Evolutionary conservation across 495 filamentous ascomycete species (phyloP).

Genomic region (Penicillium cinerascens): DNA sequence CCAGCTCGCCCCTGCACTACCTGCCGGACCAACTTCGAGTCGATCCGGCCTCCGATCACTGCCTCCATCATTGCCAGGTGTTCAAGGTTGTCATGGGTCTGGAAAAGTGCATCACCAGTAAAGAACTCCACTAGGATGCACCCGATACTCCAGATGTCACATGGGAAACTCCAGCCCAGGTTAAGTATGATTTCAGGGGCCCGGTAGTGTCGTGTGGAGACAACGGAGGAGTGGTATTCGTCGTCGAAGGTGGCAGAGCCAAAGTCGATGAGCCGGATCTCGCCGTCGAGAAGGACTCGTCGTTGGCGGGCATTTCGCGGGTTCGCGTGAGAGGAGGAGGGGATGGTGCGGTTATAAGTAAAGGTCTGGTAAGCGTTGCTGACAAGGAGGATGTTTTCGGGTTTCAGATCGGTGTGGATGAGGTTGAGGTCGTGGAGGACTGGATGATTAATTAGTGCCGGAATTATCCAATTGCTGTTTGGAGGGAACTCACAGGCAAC

Average conservation of each 20-base stretch:
- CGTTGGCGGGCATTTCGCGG: slow-evolving; percentile 78
- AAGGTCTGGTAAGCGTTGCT: slow-evolving; percentile 90
- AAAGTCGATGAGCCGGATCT: slow-evolving; percentile 97
- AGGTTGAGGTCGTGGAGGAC: slow-evolving; percentile 96
- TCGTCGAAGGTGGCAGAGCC: slow-evolving; percentile 97
- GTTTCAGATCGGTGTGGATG: slow-evolving; percentile 97
- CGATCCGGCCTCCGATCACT: slow-evolving; percentile 72
- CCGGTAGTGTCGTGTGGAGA: slow-evolving; percentile 92
- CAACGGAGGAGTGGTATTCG: slow-evolving; percentile 96
- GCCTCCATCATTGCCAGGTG: slow-evolving; percentile 99
- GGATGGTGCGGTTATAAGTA: slow-evolving; percentile 91
- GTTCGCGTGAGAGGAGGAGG: slow-evolving; percentile 78
- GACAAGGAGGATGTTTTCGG: slow-evolving; percentile 95
- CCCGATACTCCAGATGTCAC: slow-evolving; percentile 98
- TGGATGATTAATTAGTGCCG: slow-evolving; percentile 36
- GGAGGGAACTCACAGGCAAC: slow-evolving; percentile 77
- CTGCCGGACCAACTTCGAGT: slow-evolving; percentile 68
- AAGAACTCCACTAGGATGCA: slow-evolving; percentile 99
- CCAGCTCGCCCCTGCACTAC: slow-evolving; percentile 65
- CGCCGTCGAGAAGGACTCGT: slow-evolving; percentile 86
- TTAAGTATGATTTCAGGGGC: slow-evolving; percentile 97
- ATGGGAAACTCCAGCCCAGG: slow-evolving; percentile 95
- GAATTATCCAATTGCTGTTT: background rate
- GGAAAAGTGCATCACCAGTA: slow-evolving; percentile 94
- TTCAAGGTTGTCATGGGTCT: slow-evolving; percentile 97